These are phyloP conservation scores for Solanum tarijense DNA, from an alignment of 257 asterid species.

Conservation along the genomic window DNA sequence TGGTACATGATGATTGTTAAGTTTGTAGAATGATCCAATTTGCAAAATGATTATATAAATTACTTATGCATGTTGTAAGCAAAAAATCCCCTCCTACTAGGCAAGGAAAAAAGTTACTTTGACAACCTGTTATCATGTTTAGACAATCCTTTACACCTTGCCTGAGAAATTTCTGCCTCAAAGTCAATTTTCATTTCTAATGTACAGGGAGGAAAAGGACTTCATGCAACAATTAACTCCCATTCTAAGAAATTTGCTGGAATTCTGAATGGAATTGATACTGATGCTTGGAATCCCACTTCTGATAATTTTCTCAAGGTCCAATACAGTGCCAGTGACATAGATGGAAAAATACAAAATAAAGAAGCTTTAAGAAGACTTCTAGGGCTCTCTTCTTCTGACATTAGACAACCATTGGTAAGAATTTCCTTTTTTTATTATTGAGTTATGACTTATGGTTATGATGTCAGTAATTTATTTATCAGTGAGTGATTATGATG, in stretches of 20 bases:
- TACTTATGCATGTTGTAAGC: not conserved
- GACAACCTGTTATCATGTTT: not conserved
- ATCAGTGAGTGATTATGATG: not conserved
- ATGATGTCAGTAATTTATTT: not conserved
- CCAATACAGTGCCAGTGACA: slow-evolving; percentile 62
- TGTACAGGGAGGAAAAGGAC: slow-evolving; percentile 81
- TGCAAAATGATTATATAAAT: not conserved
- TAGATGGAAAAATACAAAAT: slow-evolving; percentile 68
- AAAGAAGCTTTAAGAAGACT: slow-evolving; percentile 70
- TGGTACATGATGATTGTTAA: not conserved
- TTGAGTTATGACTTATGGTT: not conserved
- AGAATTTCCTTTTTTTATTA: not conserved
- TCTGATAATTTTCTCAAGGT: slow-evolving; percentile 66
- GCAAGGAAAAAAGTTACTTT: not conserved
- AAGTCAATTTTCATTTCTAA: slow-evolving; percentile 6
- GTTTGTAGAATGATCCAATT: not conserved
- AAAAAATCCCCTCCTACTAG: not conserved
- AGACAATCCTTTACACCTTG: not conserved
- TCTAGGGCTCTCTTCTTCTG: slow-evolving; percentile 51
- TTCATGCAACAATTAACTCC: slow-evolving; percentile 59
- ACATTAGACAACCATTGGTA: slow-evolving; percentile 70
- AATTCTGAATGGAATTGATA: slow-evolving; percentile 88
- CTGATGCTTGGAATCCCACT: slow-evolving; percentile 91
- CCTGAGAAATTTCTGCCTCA: not conserved
- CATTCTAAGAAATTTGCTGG: slow-evolving; percentile 84